Conservation (phyloP, 2,329 filamentous ascomycete species). For the Apiospora aurea region DNA sequence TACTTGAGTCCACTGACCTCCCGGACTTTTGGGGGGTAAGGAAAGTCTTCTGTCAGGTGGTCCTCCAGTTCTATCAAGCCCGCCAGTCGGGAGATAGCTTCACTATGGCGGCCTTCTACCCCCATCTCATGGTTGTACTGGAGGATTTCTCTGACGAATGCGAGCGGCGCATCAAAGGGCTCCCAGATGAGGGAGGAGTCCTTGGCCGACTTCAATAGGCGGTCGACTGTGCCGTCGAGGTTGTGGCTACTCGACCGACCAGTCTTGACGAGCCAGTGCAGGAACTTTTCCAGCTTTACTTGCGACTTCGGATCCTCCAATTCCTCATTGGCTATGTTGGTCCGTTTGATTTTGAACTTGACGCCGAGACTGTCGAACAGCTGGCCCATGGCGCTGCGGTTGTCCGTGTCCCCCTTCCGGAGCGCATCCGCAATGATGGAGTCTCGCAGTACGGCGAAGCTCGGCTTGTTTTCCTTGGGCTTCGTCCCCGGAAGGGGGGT, state of each 20-base stretch:
- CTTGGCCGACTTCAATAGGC: background rate
- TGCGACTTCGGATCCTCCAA: background rate
- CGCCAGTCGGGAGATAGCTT: conserved; percentile 23
- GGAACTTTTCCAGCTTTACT: background rate
- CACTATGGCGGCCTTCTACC: background rate
- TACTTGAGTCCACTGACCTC: conserved; percentile 28
- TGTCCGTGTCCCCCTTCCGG: background rate
- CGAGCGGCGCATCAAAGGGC: conserved; percentile 29
- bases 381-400: background rate
- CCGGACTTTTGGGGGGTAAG: conserved; percentile 29
- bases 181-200: background rate
- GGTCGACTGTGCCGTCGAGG: conserved; percentile 7
- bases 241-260: background rate
- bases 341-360: conserved; percentile 2
- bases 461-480: background rate
- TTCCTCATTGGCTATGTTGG: background rate
- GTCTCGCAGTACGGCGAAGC: conserved; percentile 12
- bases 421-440: conserved; percentile 14
- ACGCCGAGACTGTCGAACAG: conserved; percentile 15
- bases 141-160: conserved; percentile 29
- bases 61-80: conserved; percentile 27
- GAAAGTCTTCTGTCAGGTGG: conserved; percentile 29
- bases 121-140: conserved; percentile 27
- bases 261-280: background rate
- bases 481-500: background rate